Percentiles rank a stretch among this genome's conserved stretches.
Conservation (phyloP, 768 basidiomycete species). For the Mycena albidolilacea region DNA sequence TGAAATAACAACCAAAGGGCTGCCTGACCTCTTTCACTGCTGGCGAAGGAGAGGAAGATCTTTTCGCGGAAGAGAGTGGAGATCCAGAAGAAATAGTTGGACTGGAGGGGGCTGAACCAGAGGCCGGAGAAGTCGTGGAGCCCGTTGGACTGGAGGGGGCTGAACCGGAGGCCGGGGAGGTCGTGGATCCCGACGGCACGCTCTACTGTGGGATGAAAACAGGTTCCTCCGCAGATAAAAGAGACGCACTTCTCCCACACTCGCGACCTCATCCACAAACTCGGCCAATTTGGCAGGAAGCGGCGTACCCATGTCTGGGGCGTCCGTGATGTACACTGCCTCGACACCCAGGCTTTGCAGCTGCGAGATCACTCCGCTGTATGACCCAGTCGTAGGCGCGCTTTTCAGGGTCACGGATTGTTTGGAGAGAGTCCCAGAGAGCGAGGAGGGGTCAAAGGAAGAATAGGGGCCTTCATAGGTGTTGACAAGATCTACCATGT, state of each 20-base stretch:
- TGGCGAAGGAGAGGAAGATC: no score
- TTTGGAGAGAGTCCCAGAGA: conserved; percentile 27
- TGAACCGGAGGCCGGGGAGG: not conserved
- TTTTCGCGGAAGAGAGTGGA: no score
- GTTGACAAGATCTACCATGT: conserved; percentile 12
- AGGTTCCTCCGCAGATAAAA: conserved; percentile 36
- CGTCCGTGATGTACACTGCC: conserved; percentile 19
- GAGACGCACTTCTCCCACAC: conserved; percentile 6
- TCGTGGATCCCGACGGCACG: no score
- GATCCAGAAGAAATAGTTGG: no score
- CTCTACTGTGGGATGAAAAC: conserved; percentile 12
- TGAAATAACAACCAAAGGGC: no score
- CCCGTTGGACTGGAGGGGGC: no score
- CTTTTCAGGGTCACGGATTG: conserved; percentile 32
- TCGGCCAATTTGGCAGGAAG: conserved; percentile 23
- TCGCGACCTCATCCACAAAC: conserved; percentile 29
- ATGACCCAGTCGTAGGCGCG: conserved; percentile 28
- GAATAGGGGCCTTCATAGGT: conserved; percentile 21
- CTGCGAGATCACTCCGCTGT: conserved; percentile 20
- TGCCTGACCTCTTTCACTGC: no score
- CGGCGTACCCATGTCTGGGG: not conserved
- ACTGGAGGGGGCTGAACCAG: no score
- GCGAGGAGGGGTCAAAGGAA: conserved; percentile 19
- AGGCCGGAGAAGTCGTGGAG: no score
- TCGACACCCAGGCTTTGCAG: conserved; percentile 25